phyloP scores from a whole-genome alignment of 2,329 filamentous ascomycete genomes.

The Pseudopithomyces chartarum region DNA sequence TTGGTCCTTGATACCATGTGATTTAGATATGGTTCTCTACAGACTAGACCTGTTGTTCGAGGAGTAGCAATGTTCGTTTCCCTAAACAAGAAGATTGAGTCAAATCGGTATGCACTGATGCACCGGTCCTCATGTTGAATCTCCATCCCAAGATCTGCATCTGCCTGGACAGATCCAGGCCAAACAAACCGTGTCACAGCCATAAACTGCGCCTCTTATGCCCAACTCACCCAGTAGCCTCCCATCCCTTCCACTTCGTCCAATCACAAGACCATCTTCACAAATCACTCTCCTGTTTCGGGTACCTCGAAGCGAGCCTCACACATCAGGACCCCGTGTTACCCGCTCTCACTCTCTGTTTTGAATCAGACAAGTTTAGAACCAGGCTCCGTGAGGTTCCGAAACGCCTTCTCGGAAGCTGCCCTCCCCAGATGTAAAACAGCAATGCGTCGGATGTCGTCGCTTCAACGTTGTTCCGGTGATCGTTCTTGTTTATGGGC shows the following conservation, averaged over 20 bases:
- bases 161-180: neutral
- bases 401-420: slow-evolving; percentile 27
- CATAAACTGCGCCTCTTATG: slow-evolving; percentile 17
- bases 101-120: too few relatives aligned
- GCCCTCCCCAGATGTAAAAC: slow-evolving; percentile 36
- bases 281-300: neutral
- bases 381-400: slow-evolving; percentile 20
- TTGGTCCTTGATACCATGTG: too few relatives aligned
- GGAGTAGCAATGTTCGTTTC: neutral
- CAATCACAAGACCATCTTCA: neutral
- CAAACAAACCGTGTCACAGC: slow-evolving; percentile 9
- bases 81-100: too few relatives aligned
- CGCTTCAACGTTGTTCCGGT: slow-evolving; percentile 27
- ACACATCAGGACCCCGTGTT: slow-evolving; percentile 9
- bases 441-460: slow-evolving; percentile 26
- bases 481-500: slow-evolving; percentile 11
- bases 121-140: neutral
- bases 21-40: too few relatives aligned
- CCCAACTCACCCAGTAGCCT: neutral
- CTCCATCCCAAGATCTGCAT: neutral
- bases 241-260: neutral
- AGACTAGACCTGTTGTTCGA: neutral
- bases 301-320: neutral
- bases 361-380: slow-evolving; percentile 34
- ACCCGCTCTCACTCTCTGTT: slow-evolving; percentile 11